Percentiles rank a stretch among this genome's conserved stretches.
These are phyloP conservation scores for Fusarium pininemorale DNA, from an alignment of 2,329 filamentous ascomycete genomes.

Conservation along the genomic window DNA sequence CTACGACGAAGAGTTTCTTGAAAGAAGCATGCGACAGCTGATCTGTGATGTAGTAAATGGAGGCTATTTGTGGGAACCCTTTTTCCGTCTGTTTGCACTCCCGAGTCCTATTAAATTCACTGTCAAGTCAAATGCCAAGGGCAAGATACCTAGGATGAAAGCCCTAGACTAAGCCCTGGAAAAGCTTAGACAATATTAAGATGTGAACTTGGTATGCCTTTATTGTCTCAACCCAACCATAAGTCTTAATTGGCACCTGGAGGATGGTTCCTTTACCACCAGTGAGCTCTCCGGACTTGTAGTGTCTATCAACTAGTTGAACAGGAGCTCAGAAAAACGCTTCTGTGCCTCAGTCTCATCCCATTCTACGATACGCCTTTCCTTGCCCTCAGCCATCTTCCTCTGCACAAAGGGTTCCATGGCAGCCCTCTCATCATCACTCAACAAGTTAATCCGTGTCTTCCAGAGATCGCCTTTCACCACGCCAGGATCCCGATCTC, in stretches of 20 bases:
- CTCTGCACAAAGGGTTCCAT: constrained; percentile 46
- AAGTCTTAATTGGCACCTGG: neutral
- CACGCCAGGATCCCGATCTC: constrained; percentile 11
- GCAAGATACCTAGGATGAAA: neutral
- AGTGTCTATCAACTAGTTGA: neutral
- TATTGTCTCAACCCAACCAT: too few relatives aligned
- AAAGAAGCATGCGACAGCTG: too few relatives aligned
- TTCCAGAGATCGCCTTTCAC: constrained; percentile 39
- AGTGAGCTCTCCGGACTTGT: neutral
- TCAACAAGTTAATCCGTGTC: constrained; percentile 43
- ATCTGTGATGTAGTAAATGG: neutral
- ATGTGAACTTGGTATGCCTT: neutral
- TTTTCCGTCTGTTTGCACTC: neutral
- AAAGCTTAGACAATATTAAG: neutral
- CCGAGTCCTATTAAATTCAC: neutral
- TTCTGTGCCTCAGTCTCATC: neutral
- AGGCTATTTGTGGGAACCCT: neutral
- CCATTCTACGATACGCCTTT: constrained; percentile 41
- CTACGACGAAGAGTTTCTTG: too few relatives aligned
- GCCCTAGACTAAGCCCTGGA: too few relatives aligned
- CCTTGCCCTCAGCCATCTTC: constrained; percentile 45
- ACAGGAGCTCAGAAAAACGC: neutral
- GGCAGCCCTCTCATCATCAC: constrained; percentile 28
- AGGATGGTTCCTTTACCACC: neutral
- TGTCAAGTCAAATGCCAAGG: neutral